Evolutionary conservation across 1,139 yeast genomes (phyloP).

Genomic region (Suhomyces kunorum): DNA sequence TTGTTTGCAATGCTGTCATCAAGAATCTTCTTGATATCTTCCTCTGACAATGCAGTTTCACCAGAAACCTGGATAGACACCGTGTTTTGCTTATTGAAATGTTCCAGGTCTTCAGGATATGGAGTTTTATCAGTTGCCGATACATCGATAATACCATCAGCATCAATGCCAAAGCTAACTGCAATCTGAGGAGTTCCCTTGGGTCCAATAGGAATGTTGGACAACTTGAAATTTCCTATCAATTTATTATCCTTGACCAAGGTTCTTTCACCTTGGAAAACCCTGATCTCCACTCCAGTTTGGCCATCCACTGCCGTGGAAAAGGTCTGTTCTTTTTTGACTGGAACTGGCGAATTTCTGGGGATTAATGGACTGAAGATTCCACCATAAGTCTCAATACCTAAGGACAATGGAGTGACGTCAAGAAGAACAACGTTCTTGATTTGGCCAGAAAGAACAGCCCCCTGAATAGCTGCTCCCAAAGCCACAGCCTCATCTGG

Average conservation of each 20-base stretch:
- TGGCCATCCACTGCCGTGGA: slow-evolving; percentile 88
- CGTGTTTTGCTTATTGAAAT: slow-evolving; percentile 34
- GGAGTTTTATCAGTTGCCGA: slow-evolving; percentile 69
- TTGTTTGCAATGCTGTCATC: slow-evolving; percentile 50
- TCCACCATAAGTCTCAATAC: slow-evolving; percentile 83
- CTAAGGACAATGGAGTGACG: slow-evolving; percentile 77
- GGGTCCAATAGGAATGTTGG: slow-evolving; percentile 70
- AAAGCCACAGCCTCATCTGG: slow-evolving; percentile 86
- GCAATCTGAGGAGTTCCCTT: slow-evolving; percentile 77
- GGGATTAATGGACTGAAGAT: slow-evolving; percentile 75
- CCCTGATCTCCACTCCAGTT: slow-evolving; percentile 75
- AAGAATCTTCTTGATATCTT: slow-evolving; percentile 58
- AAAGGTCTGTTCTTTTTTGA: slow-evolving; percentile 67
- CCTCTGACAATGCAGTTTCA: slow-evolving; percentile 65
- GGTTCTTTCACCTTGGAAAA: slow-evolving; percentile 77
- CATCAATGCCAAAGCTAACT: slow-evolving; percentile 75
- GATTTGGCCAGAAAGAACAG: slow-evolving; percentile 68
- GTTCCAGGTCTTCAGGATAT: slow-evolving; percentile 34
- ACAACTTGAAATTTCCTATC: slow-evolving; percentile 69
- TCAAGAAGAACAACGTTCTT: slow-evolving; percentile 73
- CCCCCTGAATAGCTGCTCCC: slow-evolving; percentile 86
- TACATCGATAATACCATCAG: slow-evolving; percentile 79
- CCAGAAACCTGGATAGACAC: slow-evolving; percentile 71
- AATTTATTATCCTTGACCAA: slow-evolving; percentile 70
- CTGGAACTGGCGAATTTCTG: slow-evolving; percentile 75